Evolutionary conservation across 2,329 filamentous ascomycete genomes (phyloP).

Genomic region (Uncinocarpus reesii): DNA sequence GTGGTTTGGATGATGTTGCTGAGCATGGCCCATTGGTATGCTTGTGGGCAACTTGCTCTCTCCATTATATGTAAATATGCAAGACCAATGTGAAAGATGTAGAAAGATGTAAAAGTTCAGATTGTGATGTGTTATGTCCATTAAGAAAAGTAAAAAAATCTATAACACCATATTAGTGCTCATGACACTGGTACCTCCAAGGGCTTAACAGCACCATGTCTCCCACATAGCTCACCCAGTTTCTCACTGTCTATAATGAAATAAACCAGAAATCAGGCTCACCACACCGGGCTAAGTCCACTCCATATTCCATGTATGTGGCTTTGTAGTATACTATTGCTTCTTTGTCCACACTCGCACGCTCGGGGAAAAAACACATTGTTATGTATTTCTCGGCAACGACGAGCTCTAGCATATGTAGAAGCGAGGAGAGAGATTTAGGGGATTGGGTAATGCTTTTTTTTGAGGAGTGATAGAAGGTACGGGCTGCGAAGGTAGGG

Average conservation of each 20-base stretch:
- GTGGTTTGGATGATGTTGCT: background rate
- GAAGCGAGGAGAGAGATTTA: slow-evolving; percentile 3
- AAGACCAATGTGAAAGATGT: no score
- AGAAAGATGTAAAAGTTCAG: no score
- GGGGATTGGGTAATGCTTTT: no score
- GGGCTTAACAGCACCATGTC: slow-evolving; percentile 27
- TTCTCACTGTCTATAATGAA: slow-evolving; percentile 38
- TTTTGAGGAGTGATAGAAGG: background rate
- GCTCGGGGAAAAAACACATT: slow-evolving; percentile 37
- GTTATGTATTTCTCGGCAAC: slow-evolving; percentile 35
- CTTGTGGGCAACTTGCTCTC: no score
- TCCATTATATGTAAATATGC: no score
- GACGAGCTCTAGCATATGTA: slow-evolving; percentile 45
- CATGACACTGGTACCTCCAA: background rate
- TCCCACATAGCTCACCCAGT: slow-evolving; percentile 35
- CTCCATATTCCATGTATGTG: slow-evolving; percentile 17
- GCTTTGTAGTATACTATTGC: slow-evolving; percentile 40
- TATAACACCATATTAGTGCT: background rate
- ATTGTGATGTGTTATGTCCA: no score
- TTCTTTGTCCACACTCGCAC: slow-evolving; percentile 50
- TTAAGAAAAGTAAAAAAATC: no score
- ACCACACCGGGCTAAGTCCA: slow-evolving; percentile 28
- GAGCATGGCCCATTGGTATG: background rate
- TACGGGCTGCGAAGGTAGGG: background rate
- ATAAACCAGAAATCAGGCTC: slow-evolving; percentile 35